Evolutionary conservation across 73 alveolate genomes (phyloP).

Genomic region (Paramecium sonneborni): DNA sequence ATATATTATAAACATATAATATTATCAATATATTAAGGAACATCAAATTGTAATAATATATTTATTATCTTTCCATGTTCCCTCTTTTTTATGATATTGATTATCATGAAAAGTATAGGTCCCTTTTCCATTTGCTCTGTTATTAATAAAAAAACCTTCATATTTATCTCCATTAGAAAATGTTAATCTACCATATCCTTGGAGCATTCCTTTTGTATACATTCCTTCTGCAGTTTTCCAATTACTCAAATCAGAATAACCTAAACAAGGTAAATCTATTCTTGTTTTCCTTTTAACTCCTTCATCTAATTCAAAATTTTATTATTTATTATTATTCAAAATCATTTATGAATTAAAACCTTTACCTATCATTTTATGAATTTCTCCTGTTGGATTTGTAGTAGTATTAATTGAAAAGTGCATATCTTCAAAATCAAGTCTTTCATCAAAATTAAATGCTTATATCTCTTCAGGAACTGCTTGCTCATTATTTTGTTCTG

Average conservation of each 20-base stretch:
- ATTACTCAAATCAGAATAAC: background rate
- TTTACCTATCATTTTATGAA: background rate
- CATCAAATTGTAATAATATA: background rate
- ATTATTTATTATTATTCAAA: background rate
- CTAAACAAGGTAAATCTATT: background rate
- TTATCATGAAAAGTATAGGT: background rate
- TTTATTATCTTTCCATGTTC: background rate
- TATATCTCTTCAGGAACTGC: background rate
- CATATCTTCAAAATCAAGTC: background rate
- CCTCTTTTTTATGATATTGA: background rate
- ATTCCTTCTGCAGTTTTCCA: conserved; percentile 18
- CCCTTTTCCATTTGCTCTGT: background rate
- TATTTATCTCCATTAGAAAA: background rate
- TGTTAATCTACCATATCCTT: background rate
- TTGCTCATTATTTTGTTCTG: background rate
- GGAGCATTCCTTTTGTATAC: background rate
- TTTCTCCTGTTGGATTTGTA: background rate
- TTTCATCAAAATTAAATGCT: background rate
- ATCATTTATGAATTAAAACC: background rate
- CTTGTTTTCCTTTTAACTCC: background rate
- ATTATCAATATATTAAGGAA: background rate
- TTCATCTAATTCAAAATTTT: background rate
- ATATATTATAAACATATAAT: background rate
- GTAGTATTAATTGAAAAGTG: background rate
- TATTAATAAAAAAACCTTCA: background rate